These are phyloP conservation scores for Smittium culicis DNA, from an alignment of 371 early-diverging fungal genomes.

Conservation along the genomic window DNA sequence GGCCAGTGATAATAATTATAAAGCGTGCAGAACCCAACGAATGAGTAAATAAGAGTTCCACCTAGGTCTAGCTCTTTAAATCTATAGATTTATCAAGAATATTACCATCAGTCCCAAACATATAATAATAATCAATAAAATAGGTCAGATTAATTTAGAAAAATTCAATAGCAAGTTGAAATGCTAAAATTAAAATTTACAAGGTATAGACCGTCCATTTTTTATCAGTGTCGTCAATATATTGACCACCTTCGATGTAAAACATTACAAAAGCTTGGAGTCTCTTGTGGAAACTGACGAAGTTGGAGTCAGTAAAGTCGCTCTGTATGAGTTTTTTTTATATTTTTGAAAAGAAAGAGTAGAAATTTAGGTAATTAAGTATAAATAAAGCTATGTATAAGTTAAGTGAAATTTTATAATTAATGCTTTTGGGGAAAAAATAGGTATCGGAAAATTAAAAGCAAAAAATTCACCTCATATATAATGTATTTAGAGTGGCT, in stretches of 20 bases:
- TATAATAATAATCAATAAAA: no score
- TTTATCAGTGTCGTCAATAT: slow-evolving; percentile 67
- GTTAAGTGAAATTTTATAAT: no score
- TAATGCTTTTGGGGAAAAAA: not conserved
- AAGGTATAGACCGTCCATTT: slow-evolving; percentile 65
- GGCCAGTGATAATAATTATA: slow-evolving; percentile 76
- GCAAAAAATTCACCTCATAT: slow-evolving; percentile 54
- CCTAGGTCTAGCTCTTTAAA: slow-evolving; percentile 26
- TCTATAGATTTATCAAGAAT: not conserved
- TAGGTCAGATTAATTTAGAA: no score
- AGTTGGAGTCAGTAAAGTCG: slow-evolving; percentile 42
- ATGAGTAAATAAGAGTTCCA: slow-evolving; percentile 36
- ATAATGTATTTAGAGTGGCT: slow-evolving; percentile 47
- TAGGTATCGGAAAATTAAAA: no score
- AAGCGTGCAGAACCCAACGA: slow-evolving; percentile 65
- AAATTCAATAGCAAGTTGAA: not conserved
- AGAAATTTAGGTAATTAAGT: not conserved
- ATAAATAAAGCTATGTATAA: not conserved
- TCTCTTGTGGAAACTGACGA: slow-evolving; percentile 58
- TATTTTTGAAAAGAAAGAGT: not conserved
- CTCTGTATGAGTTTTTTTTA: slow-evolving; percentile 24
- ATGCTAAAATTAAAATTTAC: slow-evolving; percentile 11
- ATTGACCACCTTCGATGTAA: slow-evolving; percentile 82
- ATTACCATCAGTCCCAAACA: not conserved
- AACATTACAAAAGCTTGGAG: slow-evolving; percentile 62